Percentiles rank a stretch among this genome's conserved stretches.
Conservation (phyloP, 345 rosid genomes). For the Pistacia atlantica region DNA sequence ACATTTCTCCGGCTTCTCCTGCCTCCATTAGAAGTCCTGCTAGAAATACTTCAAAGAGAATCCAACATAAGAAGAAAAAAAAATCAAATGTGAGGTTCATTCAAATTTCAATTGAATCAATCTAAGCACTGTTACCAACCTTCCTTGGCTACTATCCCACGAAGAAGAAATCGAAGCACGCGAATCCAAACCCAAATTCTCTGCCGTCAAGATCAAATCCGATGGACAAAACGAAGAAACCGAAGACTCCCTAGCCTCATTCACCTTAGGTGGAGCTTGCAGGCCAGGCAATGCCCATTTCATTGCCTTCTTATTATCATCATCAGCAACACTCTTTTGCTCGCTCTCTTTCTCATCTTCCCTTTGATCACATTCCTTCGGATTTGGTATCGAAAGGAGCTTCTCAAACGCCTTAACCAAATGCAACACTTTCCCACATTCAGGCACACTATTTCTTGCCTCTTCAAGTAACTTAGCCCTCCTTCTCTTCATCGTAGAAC, state of each 20-base stretch:
- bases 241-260: slow-evolving; percentile 32
- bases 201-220: slow-evolving; percentile 60
- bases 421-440: slow-evolving; percentile 74
- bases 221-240: slow-evolving; percentile 51
- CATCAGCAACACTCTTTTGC: neutral
- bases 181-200: slow-evolving; percentile 66
- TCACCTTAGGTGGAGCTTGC: slow-evolving; percentile 39
- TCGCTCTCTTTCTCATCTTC: slow-evolving; percentile 35
- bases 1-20: slow-evolving; percentile 82
- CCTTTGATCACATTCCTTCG: slow-evolving; percentile 34
- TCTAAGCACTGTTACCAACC: slow-evolving; percentile 38
- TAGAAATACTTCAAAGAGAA: slow-evolving; percentile 43
- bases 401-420: slow-evolving; percentile 84
- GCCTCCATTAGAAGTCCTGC: slow-evolving; percentile 65
- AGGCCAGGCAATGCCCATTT: slow-evolving; percentile 87
- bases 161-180: slow-evolving; percentile 65
- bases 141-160: slow-evolving; percentile 62
- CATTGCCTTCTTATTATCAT: slow-evolving; percentile 41
- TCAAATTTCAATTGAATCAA: slow-evolving; percentile 1
- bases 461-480: slow-evolving; percentile 74
- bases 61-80: slow-evolving; percentile 18
- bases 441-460: slow-evolving; percentile 63
- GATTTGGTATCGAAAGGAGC: slow-evolving; percentile 43
- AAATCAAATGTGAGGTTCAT: neutral
- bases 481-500: slow-evolving; percentile 69